Conservation (phyloP, 108 stramenopile genomes). For the Fistulifera pelliculosa region DNA sequence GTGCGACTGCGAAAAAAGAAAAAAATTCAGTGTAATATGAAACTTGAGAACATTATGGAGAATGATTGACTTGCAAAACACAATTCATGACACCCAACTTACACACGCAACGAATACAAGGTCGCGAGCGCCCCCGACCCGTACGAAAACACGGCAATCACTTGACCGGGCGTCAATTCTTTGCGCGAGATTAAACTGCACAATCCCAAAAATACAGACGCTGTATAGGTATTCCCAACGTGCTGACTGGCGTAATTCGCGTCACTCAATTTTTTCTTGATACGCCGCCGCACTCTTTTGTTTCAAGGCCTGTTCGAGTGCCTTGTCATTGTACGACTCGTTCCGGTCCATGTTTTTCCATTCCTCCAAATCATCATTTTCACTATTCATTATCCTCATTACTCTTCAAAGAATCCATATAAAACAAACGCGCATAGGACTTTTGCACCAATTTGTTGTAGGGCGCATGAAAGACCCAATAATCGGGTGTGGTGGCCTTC, state of each 20-base stretch:
- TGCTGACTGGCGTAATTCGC: conserved; percentile 66
- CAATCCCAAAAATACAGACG: conserved; percentile 87
- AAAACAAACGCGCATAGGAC: conserved; percentile 80
- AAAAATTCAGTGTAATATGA: conserved; percentile 8
- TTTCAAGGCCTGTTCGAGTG: conserved; percentile 50
- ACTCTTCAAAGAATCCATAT: conserved; percentile 71
- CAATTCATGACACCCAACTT: conserved; percentile 11
- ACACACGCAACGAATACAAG: conserved; percentile 83
- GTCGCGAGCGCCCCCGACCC: conserved; percentile 88
- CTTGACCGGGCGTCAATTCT: conserved; percentile 60
- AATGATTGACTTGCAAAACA: neutral
- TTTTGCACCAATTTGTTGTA: conserved; percentile 99
- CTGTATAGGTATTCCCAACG: conserved; percentile 97
- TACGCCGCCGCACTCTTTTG: conserved; percentile 42
- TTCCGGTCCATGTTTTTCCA: conserved; percentile 67
- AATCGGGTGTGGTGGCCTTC: conserved; percentile 65
- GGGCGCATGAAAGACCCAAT: conserved; percentile 94
- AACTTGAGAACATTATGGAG: neutral
- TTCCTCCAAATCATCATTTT: conserved; percentile 22
- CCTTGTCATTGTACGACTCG: conserved; percentile 79
- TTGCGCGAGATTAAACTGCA: conserved; percentile 65
- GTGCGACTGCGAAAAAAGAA: conserved; percentile 15
- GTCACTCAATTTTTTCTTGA: conserved; percentile 40
- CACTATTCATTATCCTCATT: conserved; percentile 5
- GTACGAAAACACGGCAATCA: conserved; percentile 73